Evolutionary conservation across 306 rosid genomes (phyloP).

Genomic region (Gleditsia sinensis): DNA sequence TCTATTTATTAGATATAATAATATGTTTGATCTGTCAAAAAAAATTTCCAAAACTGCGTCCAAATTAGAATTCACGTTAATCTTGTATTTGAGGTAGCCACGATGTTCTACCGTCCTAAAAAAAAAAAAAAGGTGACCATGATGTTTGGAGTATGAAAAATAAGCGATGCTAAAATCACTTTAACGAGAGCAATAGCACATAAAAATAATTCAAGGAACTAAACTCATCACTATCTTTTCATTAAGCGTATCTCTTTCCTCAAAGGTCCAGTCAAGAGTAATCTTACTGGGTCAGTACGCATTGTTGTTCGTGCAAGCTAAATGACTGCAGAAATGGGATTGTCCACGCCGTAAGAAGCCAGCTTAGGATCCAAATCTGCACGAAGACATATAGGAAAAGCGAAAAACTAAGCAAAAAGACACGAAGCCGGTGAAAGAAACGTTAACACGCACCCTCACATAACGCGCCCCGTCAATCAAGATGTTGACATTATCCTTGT

Average conservation of each 20-base stretch:
- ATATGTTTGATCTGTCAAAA: too few relatives aligned
- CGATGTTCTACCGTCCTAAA: too few relatives aligned
- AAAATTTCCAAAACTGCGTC: not conserved
- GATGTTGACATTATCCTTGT: constrained; percentile 87
- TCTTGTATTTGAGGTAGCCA: not conserved
- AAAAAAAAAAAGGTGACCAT: not conserved
- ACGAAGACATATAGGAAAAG: not conserved
- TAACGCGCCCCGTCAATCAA: constrained; percentile 90
- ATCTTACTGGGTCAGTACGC: constrained; percentile 98
- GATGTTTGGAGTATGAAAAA: not conserved
- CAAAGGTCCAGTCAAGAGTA: constrained; percentile 94
- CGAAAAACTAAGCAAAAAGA: not conserved
- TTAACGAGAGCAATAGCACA: not conserved
- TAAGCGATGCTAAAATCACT: not conserved
- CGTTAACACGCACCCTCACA: constrained; percentile 57
- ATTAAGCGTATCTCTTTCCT: constrained; percentile 77
- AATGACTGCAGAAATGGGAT: constrained; percentile 83
- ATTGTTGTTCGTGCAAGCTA: constrained; percentile 97
- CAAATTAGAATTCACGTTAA: not conserved
- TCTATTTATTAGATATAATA: too few relatives aligned
- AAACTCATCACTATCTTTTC: constrained; percentile 76
- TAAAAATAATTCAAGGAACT: not conserved
- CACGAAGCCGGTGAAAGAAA: not conserved
- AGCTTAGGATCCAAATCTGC: constrained; percentile 89
- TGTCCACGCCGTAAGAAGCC: constrained; percentile 92